Base-by-base conservation (phyloP, 257 asterid genomes). In the Rhazya stricta region DNA sequence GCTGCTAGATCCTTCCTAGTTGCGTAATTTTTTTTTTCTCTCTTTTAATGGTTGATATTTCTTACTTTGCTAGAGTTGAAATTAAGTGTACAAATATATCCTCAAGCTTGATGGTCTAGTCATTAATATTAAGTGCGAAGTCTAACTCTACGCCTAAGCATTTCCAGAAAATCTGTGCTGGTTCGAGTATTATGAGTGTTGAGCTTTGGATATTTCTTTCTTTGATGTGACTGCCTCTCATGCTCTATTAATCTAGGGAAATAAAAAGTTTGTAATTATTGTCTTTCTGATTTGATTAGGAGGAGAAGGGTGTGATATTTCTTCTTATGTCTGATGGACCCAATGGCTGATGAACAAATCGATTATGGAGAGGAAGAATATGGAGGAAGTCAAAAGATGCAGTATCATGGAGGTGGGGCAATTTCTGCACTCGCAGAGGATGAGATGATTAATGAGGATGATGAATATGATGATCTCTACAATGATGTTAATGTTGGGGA, bases 391-490 rank as follows among this genome's bases (percentile, higher is more conserved):
- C 88, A 86, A 62, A 88, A 86, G 83, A 80, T 79, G 84, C 94
- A 87, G 79, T 91, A 81, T 84, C 93, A 88, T 82, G 91, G 84
- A 62, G 85, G 88, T 75, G 96, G 88, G 76, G 88, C 94, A 43
- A 92, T 90, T 79, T 87, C 89, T 32, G 97, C 97, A 2, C 93
- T 92, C 74, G 96, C 90, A 6, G 97, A 91, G 74, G 97, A 90
- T 72, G 96, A 90, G 85, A 86, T 88, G 88, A 83, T 84, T 46
- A 87, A 85, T 6, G 88, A 86, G 67, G 87, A 86, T 53, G 87
- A 82, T 78, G 90, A 86, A 75, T 86, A 78, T 75, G 88, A 86
- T 77, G 87, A 86, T 79, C 90, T 84, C 34, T 86, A 86, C 79
- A 86, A 82, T 54, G 90, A 86, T 81, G 90, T 84, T 71, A 86